Evolutionary conservation across 306 rosid genomes (phyloP).

Genomic region (Carpinus fangiana): DNA sequence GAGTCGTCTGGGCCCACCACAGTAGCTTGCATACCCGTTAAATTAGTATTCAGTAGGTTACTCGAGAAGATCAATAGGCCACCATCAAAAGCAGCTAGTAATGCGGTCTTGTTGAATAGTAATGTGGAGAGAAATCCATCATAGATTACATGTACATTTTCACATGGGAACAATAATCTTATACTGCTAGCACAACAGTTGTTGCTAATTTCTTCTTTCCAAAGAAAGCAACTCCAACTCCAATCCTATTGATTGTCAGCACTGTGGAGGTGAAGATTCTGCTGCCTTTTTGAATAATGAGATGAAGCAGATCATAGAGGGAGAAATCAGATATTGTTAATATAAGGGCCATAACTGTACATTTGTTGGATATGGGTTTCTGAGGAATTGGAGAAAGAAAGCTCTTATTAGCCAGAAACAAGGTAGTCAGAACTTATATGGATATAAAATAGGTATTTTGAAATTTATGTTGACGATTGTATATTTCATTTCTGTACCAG

Average conservation of each 20-base stretch:
- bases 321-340: background rate
- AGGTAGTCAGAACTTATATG: slow-evolving; percentile 8
- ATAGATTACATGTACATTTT: slow-evolving; percentile 79
- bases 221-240: slow-evolving; percentile 17
- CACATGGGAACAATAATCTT: slow-evolving; percentile 54
- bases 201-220: slow-evolving; percentile 40
- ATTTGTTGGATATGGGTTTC: slow-evolving; percentile 2
- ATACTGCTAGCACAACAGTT: slow-evolving; percentile 39
- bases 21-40: slow-evolving; percentile 97
- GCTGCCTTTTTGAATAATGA: slow-evolving; percentile 8
- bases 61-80: slow-evolving; percentile 99
- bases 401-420: slow-evolving; percentile 4
- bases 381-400: slow-evolving; percentile 6
- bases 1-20: slow-evolving; percentile 71
- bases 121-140: slow-evolving; percentile 57
- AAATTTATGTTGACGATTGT: background rate
- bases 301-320: slow-evolving; percentile 2
- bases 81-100: slow-evolving; percentile 65
- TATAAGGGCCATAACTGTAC: background rate
- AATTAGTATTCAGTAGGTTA: slow-evolving; percentile 92
- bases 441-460: slow-evolving; percentile 1
- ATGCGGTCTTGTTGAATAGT: slow-evolving; percentile 57
- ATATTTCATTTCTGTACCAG: slow-evolving; percentile 2
- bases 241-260: slow-evolving; percentile 29
- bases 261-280: slow-evolving; percentile 21